Evolutionary conservation across 768 basidiomycete genomes (phyloP).

Genomic region (Boletus edulis): DNA sequence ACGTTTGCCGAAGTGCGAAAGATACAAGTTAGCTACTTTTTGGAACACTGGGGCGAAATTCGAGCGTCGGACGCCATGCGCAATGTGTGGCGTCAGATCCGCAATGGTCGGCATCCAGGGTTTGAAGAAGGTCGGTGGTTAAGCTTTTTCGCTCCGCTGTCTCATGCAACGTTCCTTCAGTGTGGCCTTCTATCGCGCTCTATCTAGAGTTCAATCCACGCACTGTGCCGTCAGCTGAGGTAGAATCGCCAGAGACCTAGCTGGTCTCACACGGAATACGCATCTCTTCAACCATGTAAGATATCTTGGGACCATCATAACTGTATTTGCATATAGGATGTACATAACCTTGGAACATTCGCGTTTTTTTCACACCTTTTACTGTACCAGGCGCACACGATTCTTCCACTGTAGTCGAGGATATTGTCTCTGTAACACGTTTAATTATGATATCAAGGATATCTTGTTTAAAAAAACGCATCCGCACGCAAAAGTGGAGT

Average conservation of each 20-base stretch:
- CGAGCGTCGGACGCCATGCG: slow-evolving; percentile 82
- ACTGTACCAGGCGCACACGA: not conserved
- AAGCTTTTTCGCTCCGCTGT: not conserved
- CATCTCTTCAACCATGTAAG: slow-evolving; percentile 1
- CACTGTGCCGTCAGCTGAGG: slow-evolving; percentile 22
- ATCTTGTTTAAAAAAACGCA: not conserved
- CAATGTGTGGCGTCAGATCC: slow-evolving; percentile 81
- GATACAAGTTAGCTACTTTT: slow-evolving; percentile 78
- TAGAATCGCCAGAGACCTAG: slow-evolving; percentile 18
- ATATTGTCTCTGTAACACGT: slow-evolving; percentile 3
- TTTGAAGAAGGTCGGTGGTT: slow-evolving; percentile 72
- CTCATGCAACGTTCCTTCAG: slow-evolving; percentile 32
- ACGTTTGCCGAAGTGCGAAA: slow-evolving; percentile 80
- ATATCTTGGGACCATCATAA: slow-evolving; percentile 10
- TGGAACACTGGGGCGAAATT: slow-evolving; percentile 80
- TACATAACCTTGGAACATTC: not conserved
- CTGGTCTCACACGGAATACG: not conserved
- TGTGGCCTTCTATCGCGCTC: slow-evolving; percentile 67
- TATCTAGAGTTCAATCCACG: slow-evolving; percentile 59
- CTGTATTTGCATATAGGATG: slow-evolving; percentile 4
- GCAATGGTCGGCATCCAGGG: slow-evolving; percentile 79
- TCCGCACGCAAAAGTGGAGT: slow-evolving; percentile 1
- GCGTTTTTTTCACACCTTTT: not conserved
- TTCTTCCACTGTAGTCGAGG: not conserved
- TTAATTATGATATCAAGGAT: not conserved